Conservation (phyloP, 106 monocot species). For the Hemerocallis citrina region DNA sequence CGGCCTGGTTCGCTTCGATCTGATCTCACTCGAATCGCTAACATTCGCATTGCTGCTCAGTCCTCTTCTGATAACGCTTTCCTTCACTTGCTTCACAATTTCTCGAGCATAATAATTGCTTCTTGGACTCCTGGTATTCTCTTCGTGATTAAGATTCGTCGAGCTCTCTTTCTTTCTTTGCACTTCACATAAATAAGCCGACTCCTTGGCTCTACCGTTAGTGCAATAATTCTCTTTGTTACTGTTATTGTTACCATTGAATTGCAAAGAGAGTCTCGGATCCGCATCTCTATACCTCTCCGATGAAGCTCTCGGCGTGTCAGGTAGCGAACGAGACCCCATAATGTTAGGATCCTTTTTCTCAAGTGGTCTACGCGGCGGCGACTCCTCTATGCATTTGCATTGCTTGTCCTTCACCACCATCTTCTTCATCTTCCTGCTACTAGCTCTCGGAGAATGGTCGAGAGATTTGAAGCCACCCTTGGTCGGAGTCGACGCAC, state of each 20-base stretch:
- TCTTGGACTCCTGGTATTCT: conserved; percentile 22
- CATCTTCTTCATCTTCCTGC: conserved; percentile 15
- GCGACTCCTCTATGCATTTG: no score
- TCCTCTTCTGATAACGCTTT: conserved; percentile 17
- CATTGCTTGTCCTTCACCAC: no score
- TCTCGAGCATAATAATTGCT: conserved; percentile 26
- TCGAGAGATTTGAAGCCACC: neutral
- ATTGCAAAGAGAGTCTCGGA: conserved; percentile 44
- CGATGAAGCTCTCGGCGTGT: conserved; percentile 53
- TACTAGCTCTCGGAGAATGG: neutral
- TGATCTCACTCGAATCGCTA: no score
- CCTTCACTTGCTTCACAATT: conserved; percentile 39
- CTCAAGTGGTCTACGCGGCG: conserved; percentile 32
- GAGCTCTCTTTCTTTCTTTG: conserved; percentile 6
- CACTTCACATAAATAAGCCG: neutral
- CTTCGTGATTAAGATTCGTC: conserved; percentile 8
- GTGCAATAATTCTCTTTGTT: neutral
- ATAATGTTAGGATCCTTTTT: conserved; percentile 24
- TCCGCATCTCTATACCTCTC: conserved; percentile 31
- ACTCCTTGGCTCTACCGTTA: no score
- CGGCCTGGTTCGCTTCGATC: conserved; percentile 12
- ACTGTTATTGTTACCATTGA: conserved; percentile 14
- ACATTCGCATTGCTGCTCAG: no score
- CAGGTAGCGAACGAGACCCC: conserved; percentile 44
- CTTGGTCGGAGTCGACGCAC: conserved; percentile 1